A percentile compares a stretch with the other conserved stretches of the same genome.
Evolutionary conservation across 495 filamentous ascomycete species (phyloP).

Genomic region (Antarctomyces pellizariae): DNA sequence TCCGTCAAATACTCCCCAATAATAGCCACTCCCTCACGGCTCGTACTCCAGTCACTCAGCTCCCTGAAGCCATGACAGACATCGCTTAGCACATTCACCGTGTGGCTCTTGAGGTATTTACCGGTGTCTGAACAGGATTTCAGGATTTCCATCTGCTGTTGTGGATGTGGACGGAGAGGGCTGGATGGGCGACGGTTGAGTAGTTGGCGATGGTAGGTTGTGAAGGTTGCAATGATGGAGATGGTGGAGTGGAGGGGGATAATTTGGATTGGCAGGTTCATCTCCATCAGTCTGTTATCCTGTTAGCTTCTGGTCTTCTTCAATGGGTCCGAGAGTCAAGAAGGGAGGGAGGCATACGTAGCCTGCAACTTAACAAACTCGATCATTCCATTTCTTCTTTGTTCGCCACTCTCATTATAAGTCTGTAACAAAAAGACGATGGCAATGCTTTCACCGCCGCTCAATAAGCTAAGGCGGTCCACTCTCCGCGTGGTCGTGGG

Average conservation of each 20-base stretch:
- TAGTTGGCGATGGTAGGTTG: slow-evolving; percentile 9
- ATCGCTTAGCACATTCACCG: slow-evolving; percentile 24
- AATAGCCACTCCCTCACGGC: slow-evolving; percentile 13
- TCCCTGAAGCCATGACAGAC: slow-evolving; percentile 22
- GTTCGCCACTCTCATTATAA: slow-evolving; percentile 6
- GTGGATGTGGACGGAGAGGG: slow-evolving; percentile 1
- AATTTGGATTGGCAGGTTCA: slow-evolving; percentile 5
- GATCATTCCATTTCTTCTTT: slow-evolving; percentile 9
- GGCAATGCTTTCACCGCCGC: slow-evolving; percentile 18
- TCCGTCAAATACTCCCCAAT: slow-evolving; percentile 18
- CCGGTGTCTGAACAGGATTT: slow-evolving; percentile 19
- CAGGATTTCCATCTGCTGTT: slow-evolving; percentile 17
- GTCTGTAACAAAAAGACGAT: slow-evolving; percentile 31
- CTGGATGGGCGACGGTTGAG: background rate
- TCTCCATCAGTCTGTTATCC: background rate
- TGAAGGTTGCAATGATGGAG: slow-evolving; percentile 10
- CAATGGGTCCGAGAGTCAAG: slow-evolving; percentile 1
- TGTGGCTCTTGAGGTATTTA: slow-evolving; percentile 18
- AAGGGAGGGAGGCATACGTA: slow-evolving; percentile 8
- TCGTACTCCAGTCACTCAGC: slow-evolving; percentile 19
- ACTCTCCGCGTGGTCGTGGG: slow-evolving; percentile 18
- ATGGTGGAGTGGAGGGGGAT: slow-evolving; percentile 16
- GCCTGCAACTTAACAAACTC: slow-evolving; percentile 21
- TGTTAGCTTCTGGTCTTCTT: background rate
- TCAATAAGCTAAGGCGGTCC: slow-evolving; percentile 22